Base-by-base conservation (phyloP, 164 flowering plant species). In the Stephania yunnanensis region DNA sequence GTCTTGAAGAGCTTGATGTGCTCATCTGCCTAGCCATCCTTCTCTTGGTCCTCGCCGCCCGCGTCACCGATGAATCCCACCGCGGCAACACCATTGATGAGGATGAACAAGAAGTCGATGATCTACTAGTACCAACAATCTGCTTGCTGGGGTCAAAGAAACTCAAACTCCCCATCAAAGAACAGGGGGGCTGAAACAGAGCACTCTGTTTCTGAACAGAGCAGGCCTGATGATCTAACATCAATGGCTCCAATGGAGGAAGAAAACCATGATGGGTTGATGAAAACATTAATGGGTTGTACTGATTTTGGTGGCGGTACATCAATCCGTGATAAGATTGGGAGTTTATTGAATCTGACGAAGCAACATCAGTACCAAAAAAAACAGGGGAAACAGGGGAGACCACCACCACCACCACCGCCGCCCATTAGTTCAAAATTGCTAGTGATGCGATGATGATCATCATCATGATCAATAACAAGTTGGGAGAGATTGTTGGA, bases 1-100 rank as follows among this genome's bases (percentile, higher is more conserved):
- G 66, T 19, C 66, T 61, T 61, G 66, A 61, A 61, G 66, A 61
- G 66, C 25, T n/a, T 1, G 29, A 15, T 19, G 25, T 19, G 44
- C 79, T 55, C 48, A 72, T 68, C n/a, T 42, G 76, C 46, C 76
- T 77, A 25, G 72, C 76, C 72, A 77, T 69, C 69, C 29, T 77
- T 73, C 80, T 77, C 69, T 74, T 74, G 64, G 64, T 74, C 36
- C 74, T 74, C 19, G 80, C 80, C 44, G 80, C 76, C 73, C 68
- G 73, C 17, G 73, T 69, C 19, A 69, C 36, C 10, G 65, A 69
- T 44, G 79, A 69, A 6, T 46, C 69, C 76, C 68, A 68, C 69
- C 46, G 44, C 50, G 25, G 42, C 48, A 30, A 44, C 58, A 13
- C 46, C 5, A 61, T 25, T 65, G 79, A 30, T 19, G 36, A 36